Evolutionary conservation across 805 yeast species (phyloP).

Genomic region (Candida khao-thaluensis): DNA sequence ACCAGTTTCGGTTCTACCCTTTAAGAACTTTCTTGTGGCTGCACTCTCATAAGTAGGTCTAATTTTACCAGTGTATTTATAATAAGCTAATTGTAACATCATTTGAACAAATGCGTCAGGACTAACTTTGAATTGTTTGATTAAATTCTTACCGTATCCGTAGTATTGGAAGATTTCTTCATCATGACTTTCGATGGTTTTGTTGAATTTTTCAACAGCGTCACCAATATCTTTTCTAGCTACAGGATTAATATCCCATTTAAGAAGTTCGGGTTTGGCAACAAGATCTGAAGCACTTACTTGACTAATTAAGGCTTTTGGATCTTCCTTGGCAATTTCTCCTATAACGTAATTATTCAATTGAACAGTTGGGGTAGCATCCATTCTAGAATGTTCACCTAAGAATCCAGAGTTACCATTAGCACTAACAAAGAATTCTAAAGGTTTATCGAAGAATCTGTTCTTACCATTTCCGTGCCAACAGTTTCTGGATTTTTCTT

Average conservation of each 20-base stretch:
- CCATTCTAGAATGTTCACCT: slow-evolving; percentile 98
- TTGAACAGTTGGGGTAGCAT: slow-evolving; percentile 92
- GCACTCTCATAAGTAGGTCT: slow-evolving; percentile 97
- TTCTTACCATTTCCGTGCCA: slow-evolving; percentile 97
- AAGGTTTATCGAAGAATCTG: slow-evolving; percentile 89
- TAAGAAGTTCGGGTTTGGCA: slow-evolving; percentile 26
- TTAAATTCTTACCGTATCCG: slow-evolving; percentile 82
- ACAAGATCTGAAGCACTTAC: slow-evolving; percentile 12
- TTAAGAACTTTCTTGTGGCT: slow-evolving; percentile 82
- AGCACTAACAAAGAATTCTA: slow-evolving; percentile 75
- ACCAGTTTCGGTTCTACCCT: slow-evolving; percentile 94
- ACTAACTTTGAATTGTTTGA: slow-evolving; percentile 79
- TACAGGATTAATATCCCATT: slow-evolving; percentile 58
- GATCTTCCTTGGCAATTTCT: slow-evolving; percentile 50
- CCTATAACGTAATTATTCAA: slow-evolving; percentile 74
- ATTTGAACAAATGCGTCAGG: slow-evolving; percentile 95
- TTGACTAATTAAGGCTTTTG: slow-evolving; percentile 28
- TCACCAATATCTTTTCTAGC: slow-evolving; percentile 49
- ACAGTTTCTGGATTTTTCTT: slow-evolving; percentile 76
- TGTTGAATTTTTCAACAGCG: slow-evolving; percentile 58
- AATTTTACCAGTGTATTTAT: slow-evolving; percentile 71
- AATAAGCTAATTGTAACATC: slow-evolving; percentile 88
- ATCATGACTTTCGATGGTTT: slow-evolving; percentile 64
- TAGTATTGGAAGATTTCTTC: slow-evolving; percentile 76
- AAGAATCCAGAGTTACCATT: slow-evolving; percentile 90